These are phyloP conservation scores for Salix viminalis DNA, from an alignment of 345 rosid genomes.

Conservation along the genomic window DNA sequence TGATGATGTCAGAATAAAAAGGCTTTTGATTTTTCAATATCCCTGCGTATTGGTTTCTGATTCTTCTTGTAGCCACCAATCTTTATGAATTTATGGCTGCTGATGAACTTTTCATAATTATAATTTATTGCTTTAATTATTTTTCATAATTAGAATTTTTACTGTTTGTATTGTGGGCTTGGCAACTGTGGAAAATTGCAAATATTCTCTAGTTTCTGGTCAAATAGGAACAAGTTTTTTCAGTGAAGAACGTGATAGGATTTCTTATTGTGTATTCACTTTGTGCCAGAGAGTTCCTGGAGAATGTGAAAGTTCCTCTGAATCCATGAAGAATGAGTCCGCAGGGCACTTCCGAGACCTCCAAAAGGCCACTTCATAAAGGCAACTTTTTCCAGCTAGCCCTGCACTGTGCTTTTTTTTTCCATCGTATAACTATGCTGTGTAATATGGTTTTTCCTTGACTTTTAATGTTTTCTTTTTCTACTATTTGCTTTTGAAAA, in stretches of 20 bases:
- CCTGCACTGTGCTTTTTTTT: background rate
- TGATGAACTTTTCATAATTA: background rate
- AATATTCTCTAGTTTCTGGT: background rate
- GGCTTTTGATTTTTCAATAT: background rate
- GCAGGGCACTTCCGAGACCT: conserved; percentile 51
- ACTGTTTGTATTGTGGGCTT: background rate
- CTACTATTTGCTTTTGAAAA: background rate
- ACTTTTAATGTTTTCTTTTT: background rate
- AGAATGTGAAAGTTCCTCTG: conserved; percentile 50
- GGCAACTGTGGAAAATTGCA: background rate
- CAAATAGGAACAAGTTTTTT: background rate
- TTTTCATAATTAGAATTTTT: background rate
- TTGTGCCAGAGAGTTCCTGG: conserved; percentile 59
- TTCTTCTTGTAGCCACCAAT: background rate
- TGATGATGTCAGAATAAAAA: background rate
- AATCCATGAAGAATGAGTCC: conserved; percentile 46
- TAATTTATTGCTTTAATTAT: background rate
- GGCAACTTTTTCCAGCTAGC: conserved; percentile 38
- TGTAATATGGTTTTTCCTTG: background rate
- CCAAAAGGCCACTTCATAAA: conserved; percentile 57
- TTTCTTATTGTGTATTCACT: conserved; percentile 17
- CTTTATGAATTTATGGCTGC: background rate
- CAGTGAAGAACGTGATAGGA: background rate
- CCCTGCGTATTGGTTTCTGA: background rate
- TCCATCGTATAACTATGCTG: background rate